Base-by-base conservation (phyloP, 192 early-diverging fungal species). In the Glomus cerebriforme region DNA sequence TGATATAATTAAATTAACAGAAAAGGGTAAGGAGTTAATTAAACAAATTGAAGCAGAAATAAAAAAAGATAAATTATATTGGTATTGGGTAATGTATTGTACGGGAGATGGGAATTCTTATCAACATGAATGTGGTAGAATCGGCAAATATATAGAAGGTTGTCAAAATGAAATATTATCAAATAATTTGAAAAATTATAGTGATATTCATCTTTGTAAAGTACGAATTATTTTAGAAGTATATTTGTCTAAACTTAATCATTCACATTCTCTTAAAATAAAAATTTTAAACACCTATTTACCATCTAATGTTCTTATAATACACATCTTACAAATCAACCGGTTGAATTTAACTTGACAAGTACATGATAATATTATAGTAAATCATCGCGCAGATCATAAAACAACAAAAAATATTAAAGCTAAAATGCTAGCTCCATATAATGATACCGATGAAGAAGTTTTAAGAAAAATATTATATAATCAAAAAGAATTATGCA, bases 31-130 rank as follows among this genome's bases (percentile, higher is more conserved):
- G 5, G 54, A 31, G n/a, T 32, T 49, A 73, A 49, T 73, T 10
- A 29, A 59, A 49, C 26, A 73, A 32, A 59, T 73, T 54, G 3
- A 29, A 54, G 7, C 22, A 19, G 49, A 15, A 31, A 17, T 39
- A 54, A 13, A 26, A 7, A 73, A 73, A 58, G 72, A 73, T 54
- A 54, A 73, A 58, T 49, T 73, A 54, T 73, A 27, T 58, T 73
- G 49, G 49, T 6, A 32, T 9, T 73, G 47, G 47, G 17, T 73
- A 26, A 59, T 73, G 66, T 68, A 68, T 68, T 68, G 35, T 68
- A 19, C 35, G 17, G 9, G 66, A 2, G 35, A 68, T 35, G 47
- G 27, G 13, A 59, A 73, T 73, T 31, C 43, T 31, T 47, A 26
- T 59, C 47, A 73, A 73, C 15, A 17, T 73, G 39, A 47, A 32